Conservation (phyloP, 768 basidiomycete genomes). For the Podaxis sp. region DNA sequence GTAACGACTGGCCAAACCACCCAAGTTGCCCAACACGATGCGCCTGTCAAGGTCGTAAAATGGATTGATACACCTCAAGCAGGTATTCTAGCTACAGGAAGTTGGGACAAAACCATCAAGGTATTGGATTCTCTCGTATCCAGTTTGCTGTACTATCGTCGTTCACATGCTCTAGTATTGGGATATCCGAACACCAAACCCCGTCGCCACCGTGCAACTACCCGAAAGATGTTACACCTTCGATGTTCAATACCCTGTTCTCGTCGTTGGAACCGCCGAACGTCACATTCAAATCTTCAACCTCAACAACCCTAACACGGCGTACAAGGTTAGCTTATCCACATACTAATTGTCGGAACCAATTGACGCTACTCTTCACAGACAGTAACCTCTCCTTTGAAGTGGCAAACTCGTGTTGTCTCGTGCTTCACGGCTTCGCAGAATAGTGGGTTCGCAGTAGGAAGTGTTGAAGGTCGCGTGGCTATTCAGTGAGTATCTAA, state of each 20-base stretch:
- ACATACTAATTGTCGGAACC: not conserved
- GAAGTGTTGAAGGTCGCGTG: constrained; percentile 87
- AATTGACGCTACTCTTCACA: constrained; percentile 23
- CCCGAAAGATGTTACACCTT: constrained; percentile 89
- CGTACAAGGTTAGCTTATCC: constrained; percentile 59
- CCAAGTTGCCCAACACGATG: constrained; percentile 90
- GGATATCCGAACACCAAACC: constrained; percentile 77
- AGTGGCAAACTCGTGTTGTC: constrained; percentile 89
- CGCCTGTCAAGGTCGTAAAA: constrained; percentile 76
- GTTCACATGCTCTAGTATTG: constrained; percentile 66
- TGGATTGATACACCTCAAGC: constrained; percentile 76
- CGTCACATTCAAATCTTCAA: constrained; percentile 89
- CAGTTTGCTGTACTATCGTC: not conserved
- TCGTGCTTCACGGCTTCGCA: constrained; percentile 72
- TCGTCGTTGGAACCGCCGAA: constrained; percentile 93
- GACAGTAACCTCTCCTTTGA: constrained; percentile 82
- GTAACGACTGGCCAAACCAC: constrained; percentile 73
- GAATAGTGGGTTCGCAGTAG: constrained; percentile 74
- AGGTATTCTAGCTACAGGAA: constrained; percentile 85
- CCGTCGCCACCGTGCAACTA: constrained; percentile 76
- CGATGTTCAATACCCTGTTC: constrained; percentile 74
- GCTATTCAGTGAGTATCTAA: constrained; percentile 80
- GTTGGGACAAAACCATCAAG: constrained; percentile 98
- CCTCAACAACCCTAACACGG: constrained; percentile 71
- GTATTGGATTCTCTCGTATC: constrained; percentile 34